Conservation (phyloP, 2,329 filamentous ascomycete species). For the Scedosporium minutisporum region DNA sequence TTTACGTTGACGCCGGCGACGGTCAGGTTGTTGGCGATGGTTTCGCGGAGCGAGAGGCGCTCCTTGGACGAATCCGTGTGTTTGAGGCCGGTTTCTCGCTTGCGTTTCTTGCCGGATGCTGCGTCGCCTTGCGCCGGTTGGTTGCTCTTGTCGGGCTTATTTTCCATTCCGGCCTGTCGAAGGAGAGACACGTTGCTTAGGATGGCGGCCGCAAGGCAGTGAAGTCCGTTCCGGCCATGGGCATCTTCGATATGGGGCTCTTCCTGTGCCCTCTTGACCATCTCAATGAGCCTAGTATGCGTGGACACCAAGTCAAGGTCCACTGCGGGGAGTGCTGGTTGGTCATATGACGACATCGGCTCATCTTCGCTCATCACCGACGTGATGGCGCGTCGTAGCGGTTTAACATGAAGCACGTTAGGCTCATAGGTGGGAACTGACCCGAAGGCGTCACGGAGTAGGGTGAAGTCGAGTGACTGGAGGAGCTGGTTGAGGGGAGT, state of each 20-base stretch:
- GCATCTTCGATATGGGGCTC: slow-evolving; percentile 22
- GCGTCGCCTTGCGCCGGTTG: slow-evolving; percentile 12
- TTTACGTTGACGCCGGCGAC: slow-evolving; percentile 34
- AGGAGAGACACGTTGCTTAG: slow-evolving; percentile 29
- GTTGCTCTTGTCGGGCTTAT: slow-evolving; percentile 12
- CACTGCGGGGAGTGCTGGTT: not conserved
- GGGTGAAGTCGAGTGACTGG: slow-evolving; percentile 17
- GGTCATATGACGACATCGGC: not conserved
- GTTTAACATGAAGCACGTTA: slow-evolving; percentile 15
- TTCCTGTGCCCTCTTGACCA: slow-evolving; percentile 10
- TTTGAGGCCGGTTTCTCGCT: not conserved
- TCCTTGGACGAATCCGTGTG: slow-evolving; percentile 24
- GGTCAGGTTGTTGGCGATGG: slow-evolving; percentile 21
- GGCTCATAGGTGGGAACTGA: slow-evolving; percentile 16
- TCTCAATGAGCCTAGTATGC: slow-evolving; percentile 11
- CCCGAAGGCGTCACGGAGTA: slow-evolving; percentile 40
- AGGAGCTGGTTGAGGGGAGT: slow-evolving; percentile 19
- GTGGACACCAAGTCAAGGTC: slow-evolving; percentile 10
- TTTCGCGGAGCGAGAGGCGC: slow-evolving; percentile 18
- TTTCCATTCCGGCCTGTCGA: slow-evolving; percentile 21
- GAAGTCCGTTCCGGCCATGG: slow-evolving; percentile 45
- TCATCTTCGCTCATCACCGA: slow-evolving; percentile 10
- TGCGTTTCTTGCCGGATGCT: slow-evolving; percentile 2
- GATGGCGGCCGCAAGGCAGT: slow-evolving; percentile 47
- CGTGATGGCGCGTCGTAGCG: slow-evolving; percentile 11